Conservation (phyloP, 2,329 filamentous ascomycete genomes). For the Exophiala aquamarina region DNA sequence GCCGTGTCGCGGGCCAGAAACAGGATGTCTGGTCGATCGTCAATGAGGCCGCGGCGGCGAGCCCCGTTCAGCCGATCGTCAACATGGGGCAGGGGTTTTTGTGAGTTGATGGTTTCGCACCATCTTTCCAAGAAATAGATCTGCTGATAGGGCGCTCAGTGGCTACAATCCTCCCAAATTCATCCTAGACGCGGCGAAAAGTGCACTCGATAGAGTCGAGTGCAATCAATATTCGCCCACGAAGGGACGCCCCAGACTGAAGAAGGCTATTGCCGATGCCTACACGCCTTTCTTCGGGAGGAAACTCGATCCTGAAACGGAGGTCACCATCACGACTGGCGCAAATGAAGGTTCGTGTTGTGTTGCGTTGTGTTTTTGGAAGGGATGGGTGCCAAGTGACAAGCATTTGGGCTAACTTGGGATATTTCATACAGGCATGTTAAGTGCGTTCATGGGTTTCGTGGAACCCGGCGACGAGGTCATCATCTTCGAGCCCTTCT, state of each 20-base stretch:
- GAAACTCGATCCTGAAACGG: constrained; percentile 79
- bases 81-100: constrained; percentile 68
- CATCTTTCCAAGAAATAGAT: too few species aligned
- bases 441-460: constrained; percentile 97
- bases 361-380: too few species aligned
- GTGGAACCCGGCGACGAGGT: constrained; percentile 94
- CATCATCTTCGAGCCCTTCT: constrained; percentile 97
- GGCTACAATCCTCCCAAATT: constrained; percentile 94
- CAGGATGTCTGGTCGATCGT: constrained; percentile 62
- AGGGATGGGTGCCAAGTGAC: background rate
- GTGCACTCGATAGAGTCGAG: constrained; percentile 84
- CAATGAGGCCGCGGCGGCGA: constrained; percentile 65
- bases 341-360: constrained; percentile 46
- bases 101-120: too few species aligned
- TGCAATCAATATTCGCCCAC: constrained; percentile 99
- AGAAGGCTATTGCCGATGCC: constrained; percentile 87
- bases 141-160: too few species aligned
- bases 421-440: constrained; percentile 64
- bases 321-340: constrained; percentile 87
- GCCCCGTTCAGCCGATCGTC: constrained; percentile 61
- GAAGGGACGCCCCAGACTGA: constrained; percentile 79
- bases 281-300: constrained; percentile 89
- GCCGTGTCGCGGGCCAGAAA: constrained; percentile 49
- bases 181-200: constrained; percentile 86
- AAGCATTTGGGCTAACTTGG: constrained; percentile 12